Evolutionary conservation across 441 rosid genomes (phyloP).

Genomic region (Euphorbia corollata): DNA sequence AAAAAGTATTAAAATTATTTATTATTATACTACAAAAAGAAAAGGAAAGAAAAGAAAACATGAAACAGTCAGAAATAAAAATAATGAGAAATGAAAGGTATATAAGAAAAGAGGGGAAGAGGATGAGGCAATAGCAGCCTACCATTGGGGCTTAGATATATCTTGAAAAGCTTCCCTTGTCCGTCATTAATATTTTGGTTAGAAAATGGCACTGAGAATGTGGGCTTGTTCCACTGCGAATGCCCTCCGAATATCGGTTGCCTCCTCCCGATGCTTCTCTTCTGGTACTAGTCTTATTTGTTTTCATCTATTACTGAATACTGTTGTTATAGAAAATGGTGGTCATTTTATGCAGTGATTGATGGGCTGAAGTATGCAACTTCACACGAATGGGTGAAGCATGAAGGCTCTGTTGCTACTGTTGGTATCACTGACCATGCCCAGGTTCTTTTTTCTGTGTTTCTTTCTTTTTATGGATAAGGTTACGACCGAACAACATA

Average conservation of each 20-base stretch:
- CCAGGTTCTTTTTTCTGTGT: constrained; percentile 40
- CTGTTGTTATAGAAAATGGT: too few relatives aligned
- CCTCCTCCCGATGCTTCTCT: constrained; percentile 74
- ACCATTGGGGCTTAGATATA: constrained; percentile 66
- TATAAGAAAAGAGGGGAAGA: not conserved
- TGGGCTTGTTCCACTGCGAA: constrained; percentile 97
- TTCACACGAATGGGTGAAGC: constrained; percentile 93
- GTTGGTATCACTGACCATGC: constrained; percentile 95
- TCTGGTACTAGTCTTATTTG: constrained; percentile 31
- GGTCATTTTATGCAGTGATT: too few relatives aligned
- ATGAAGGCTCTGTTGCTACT: constrained; percentile 76
- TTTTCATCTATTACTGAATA: not conserved
- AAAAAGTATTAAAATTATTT: too few relatives aligned
- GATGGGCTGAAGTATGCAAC: constrained; percentile 85
- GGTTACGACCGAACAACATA: too few relatives aligned
- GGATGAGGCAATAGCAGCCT: constrained; percentile 76
- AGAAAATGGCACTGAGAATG: constrained; percentile 67
- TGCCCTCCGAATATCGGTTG: constrained; percentile 62
- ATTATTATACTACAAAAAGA: too few relatives aligned
- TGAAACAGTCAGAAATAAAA: too few relatives aligned
- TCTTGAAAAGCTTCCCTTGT: not conserved
- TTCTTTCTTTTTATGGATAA: not conserved
- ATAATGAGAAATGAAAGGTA: not conserved
- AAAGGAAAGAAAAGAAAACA: too few relatives aligned
- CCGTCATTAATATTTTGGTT: not conserved